Base-by-base conservation (phyloP, 306 rosid genomes). In the Echinosophora koreensis region DNA sequence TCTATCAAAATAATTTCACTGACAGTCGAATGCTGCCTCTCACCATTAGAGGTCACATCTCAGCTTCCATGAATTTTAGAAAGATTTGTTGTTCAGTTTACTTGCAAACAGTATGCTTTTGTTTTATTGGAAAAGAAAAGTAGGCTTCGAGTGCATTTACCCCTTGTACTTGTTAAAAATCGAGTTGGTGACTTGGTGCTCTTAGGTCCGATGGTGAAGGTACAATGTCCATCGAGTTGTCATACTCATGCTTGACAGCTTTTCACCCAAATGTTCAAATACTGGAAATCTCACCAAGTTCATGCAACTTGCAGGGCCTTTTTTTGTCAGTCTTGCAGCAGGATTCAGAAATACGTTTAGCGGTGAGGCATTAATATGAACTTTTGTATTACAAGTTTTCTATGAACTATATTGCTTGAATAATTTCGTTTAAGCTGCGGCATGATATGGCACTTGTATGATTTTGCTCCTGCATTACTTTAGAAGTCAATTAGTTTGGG, bases 291-390 rank as follows among this genome's bases (percentile, higher is more conserved):
- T 79, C 59, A 87, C 84, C 76, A 2, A 42, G 55, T 77, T 75
- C 61, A 34, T 73, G 63, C 77, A 80, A 76, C 66, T 84, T 84
- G 85, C 95, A 92, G 98, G 97, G 97, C 42, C 87, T 92, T 77
- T 82, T 95, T 77, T 70, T 92, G 30, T 91, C 93, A 8, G 81
- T 88, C 78, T 73, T 95, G 79, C 95, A 86, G 79, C 97, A 90
- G 83, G 97, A 90, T 78, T 68, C 91, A 16, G 97, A 95, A 71
- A 83, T 86, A 69, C 92, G 93, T 51, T 67, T 90, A 84, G 98
- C 92, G 85, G 98, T 95, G 73, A 92, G 97, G 65, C 79, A 64
- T 42, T 66, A 59, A 12, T 66, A 67, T 68, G 71, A 65, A 72
- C 55, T 46, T 64, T 34, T 54, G 17, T 49, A 41, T 69, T 79